Evolutionary conservation across 257 asterid genomes (phyloP), one percentile per base, ranked within the genome.

Genomic region (Solanum sitiens): DNA sequence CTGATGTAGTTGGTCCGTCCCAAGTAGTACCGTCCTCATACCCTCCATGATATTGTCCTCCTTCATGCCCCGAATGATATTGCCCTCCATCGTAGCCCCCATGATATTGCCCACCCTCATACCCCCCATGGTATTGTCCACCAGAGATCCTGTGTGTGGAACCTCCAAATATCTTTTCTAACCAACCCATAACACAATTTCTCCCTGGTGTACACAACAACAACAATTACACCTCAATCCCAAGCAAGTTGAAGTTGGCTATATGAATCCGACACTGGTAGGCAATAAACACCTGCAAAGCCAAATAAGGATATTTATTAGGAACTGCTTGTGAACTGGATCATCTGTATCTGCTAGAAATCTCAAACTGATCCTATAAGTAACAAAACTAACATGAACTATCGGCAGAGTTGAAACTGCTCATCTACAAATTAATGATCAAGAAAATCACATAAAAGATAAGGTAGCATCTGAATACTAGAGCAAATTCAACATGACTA

Each of bases 121-220:
- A 77, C 30, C 88, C 67, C 10, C 95, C 89, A 92, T 93, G 83
- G 95, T 90, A 87, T 47, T 82, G 68, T n/a, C 98, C 98, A 86
- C 88, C 93, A 71, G 95, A 94, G 88, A 97, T 93, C 95, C 94
- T 97, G 88, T 98, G 91, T 71, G 96, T 89, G 98, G 98, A 97
- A 87, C 95, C 95, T 96, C 96, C 96, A 80, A 89, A 73, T 68
- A 85, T 90, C 77, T 40, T 83, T 65, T 88, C 87, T 11, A 65
- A 11, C 87, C 87, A 23, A 70, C 87, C 83, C 82, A 50, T 35
- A 23, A 33, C 47, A 50, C 14, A 21, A 86, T 13, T 84, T 15
- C 7, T 23, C 32, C 27, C 59, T 61, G 23, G 77, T 39, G 15
- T 7, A 42, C 61, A 25, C 53, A 42, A 44, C 47, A 44, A 83